phyloP scores from a whole-genome alignment of 169 alveolate species.

The Plasmodium blacklocki region DNA sequence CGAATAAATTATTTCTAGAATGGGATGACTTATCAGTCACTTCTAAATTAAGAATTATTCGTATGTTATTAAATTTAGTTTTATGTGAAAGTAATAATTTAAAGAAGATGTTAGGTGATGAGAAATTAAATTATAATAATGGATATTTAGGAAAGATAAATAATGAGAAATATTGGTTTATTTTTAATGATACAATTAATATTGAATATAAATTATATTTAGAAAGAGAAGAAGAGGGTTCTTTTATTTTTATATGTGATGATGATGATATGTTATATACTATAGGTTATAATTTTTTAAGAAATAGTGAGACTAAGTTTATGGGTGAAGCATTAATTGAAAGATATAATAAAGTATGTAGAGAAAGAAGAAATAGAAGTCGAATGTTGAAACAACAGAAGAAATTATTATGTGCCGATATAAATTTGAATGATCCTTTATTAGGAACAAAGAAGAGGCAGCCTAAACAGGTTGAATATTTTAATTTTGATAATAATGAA shows the following conservation, averaged over 20 bases:
- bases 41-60: constrained; percentile 38
- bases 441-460: constrained; percentile 49
- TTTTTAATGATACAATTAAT: constrained; percentile 40
- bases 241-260: constrained; percentile 54
- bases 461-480: constrained; percentile 55
- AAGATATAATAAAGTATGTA: constrained; percentile 52
- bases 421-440: constrained; percentile 29
- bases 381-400: constrained; percentile 67
- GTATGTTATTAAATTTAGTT: constrained; percentile 72
- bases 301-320: constrained; percentile 13
- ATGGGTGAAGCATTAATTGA: constrained; percentile 58
- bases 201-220: constrained; percentile 68
- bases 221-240: constrained; percentile 65
- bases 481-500: constrained; percentile 40
- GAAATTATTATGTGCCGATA: constrained; percentile 13
- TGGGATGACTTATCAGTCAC: constrained; percentile 57
- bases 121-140: constrained; percentile 27
- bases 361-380: constrained; percentile 72
- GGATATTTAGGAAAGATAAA: constrained; percentile 56
- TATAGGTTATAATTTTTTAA: constrained; percentile 34
- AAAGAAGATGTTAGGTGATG: constrained; percentile 19
- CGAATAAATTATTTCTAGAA: constrained; percentile 55
- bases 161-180: constrained; percentile 68
- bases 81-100: constrained; percentile 61
- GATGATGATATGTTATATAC: constrained; percentile 58